Evolutionary conservation across 2,329 filamentous ascomycete species (phyloP).

Genomic region (Leptodontidium sp.): DNA sequence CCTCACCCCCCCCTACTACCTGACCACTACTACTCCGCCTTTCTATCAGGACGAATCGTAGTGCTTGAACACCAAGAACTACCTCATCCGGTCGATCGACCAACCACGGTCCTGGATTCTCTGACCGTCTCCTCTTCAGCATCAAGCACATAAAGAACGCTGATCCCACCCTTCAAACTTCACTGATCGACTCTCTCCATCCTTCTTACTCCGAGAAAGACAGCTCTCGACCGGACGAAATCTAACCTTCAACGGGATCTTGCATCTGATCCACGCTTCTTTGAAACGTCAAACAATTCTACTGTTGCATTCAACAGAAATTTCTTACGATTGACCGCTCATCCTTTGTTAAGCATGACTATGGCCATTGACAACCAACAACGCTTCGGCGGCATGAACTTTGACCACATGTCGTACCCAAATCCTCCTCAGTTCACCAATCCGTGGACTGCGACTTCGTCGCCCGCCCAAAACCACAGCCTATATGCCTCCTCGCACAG

Average conservation of each 20-base stretch:
- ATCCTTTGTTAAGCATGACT: slow-evolving; percentile 68
- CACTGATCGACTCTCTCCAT: slow-evolving; percentile 39
- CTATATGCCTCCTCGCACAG: slow-evolving; percentile 68
- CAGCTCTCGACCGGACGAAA: slow-evolving; percentile 35
- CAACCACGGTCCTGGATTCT: slow-evolving; percentile 39
- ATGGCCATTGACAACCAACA: slow-evolving; percentile 94
- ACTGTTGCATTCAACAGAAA: slow-evolving; percentile 6
- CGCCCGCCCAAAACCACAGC: slow-evolving; percentile 58
- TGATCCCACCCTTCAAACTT: slow-evolving; percentile 44
- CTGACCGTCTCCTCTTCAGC: slow-evolving; percentile 30
- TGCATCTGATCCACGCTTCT: slow-evolving; percentile 45
- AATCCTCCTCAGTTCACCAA: slow-evolving; percentile 82
- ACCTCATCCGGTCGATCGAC: slow-evolving; percentile 26
- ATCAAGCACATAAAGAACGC: slow-evolving; percentile 47
- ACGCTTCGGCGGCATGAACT: slow-evolving; percentile 79
- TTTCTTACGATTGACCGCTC: slow-evolving; percentile 12
- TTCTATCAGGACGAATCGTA: slow-evolving; percentile 34
- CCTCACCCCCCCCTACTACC: background rate
- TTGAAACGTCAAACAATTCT: slow-evolving; percentile 30
- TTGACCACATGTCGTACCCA: slow-evolving; percentile 80
- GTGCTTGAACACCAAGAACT: slow-evolving; percentile 17
- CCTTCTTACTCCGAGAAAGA: slow-evolving; percentile 30
- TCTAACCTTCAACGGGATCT: slow-evolving; percentile 42
- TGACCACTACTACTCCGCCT: slow-evolving; percentile 25
- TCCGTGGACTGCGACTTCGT: slow-evolving; percentile 77